These are phyloP conservation scores for Ophiostoma tasmaniense DNA, from an alignment of 2,329 filamentous ascomycete species.

Conservation along the genomic window DNA sequence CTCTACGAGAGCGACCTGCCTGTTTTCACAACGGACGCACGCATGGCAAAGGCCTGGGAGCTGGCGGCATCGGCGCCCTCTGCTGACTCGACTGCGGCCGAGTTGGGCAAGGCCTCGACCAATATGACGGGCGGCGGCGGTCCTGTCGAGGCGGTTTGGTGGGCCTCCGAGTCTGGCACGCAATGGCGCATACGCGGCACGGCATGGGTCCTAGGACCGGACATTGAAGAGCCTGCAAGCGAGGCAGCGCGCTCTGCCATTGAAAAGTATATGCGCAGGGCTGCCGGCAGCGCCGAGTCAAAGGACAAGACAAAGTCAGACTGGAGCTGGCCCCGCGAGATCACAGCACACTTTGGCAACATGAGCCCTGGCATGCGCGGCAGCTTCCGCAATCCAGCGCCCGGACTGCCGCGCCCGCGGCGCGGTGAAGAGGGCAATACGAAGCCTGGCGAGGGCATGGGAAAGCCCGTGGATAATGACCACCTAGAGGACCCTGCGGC, in stretches of 20 bases:
- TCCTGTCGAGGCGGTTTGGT: slow-evolving; percentile 74
- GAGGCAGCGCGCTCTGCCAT: slow-evolving; percentile 68
- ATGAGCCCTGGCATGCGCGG: slow-evolving; percentile 72
- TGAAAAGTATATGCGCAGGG: slow-evolving; percentile 37
- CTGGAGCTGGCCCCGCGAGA: slow-evolving; percentile 73
- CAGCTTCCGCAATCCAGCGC: slow-evolving; percentile 62
- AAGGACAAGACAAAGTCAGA: background rate
- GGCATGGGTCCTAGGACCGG: slow-evolving; percentile 65
- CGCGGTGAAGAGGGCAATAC: slow-evolving; percentile 32
- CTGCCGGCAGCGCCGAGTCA: slow-evolving; percentile 17
- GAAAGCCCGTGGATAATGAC: slow-evolving; percentile 58
- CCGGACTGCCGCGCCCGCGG: slow-evolving; percentile 52
- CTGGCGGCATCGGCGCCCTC: slow-evolving; percentile 47
- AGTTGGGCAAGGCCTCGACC: background rate
- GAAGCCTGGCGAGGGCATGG: slow-evolving; percentile 30
- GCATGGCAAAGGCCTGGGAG: slow-evolving; percentile 77
- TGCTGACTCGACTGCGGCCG: slow-evolving; percentile 37
- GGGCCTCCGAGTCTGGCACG: slow-evolving; percentile 59
- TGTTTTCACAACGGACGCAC: slow-evolving; percentile 77
- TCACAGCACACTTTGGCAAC: slow-evolving; percentile 87
- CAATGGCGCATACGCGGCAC: slow-evolving; percentile 81
- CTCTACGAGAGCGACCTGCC: slow-evolving; percentile 67
- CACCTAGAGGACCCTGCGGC: slow-evolving; percentile 63
- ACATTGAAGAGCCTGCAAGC: slow-evolving; percentile 44
- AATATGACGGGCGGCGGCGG: slow-evolving; percentile 44